Conservation (phyloP, 2,329 filamentous ascomycete genomes). For the Alternaria triticimaculans region DNA sequence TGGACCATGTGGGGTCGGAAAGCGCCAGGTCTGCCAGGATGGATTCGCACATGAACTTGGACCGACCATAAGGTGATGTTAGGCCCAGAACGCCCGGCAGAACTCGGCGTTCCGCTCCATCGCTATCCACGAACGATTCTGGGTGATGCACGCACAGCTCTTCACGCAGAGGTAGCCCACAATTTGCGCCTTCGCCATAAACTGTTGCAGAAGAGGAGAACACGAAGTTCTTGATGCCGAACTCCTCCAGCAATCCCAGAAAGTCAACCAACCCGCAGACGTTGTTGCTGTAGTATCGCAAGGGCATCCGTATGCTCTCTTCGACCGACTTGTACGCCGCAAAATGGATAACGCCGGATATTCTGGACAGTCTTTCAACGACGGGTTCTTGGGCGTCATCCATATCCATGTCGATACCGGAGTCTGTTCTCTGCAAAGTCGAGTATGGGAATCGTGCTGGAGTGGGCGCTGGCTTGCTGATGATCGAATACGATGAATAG, state of each 20-base stretch:
- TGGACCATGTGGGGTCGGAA: conserved; percentile 67
- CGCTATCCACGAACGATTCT: conserved; percentile 53
- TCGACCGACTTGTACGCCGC: conserved; percentile 71
- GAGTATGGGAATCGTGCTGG: conserved; percentile 35
- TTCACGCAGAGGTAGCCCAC: conserved; percentile 60
- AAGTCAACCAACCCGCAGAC: conserved; percentile 69
- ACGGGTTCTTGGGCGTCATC: conserved; percentile 29
- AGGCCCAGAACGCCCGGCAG: conserved; percentile 62
- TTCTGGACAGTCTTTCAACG: conserved; percentile 54
- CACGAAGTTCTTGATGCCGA: conserved; percentile 69
- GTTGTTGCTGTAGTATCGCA: conserved; percentile 73
- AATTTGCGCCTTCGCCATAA: conserved; percentile 59
- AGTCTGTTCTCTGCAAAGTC: conserved; percentile 39
- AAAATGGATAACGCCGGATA: conserved; percentile 72
- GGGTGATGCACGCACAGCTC: conserved; percentile 62
- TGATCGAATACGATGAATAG: conserved; percentile 44
- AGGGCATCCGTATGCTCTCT: conserved; percentile 66
- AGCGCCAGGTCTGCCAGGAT: conserved; percentile 68
- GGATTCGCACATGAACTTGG: conserved; percentile 72
- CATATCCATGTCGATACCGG: conserved; percentile 38
- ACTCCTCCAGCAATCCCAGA: conserved; percentile 62
- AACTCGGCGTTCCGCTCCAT: conserved; percentile 52
- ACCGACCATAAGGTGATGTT: conserved; percentile 70
- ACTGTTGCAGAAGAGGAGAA: conserved; percentile 73
- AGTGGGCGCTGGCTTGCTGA: conserved; percentile 20